Percentiles rank a stretch among this genome's conserved stretches.
phyloP scores from a whole-genome alignment of 305 asterid species.

The Fraxinus sp. region DNA sequence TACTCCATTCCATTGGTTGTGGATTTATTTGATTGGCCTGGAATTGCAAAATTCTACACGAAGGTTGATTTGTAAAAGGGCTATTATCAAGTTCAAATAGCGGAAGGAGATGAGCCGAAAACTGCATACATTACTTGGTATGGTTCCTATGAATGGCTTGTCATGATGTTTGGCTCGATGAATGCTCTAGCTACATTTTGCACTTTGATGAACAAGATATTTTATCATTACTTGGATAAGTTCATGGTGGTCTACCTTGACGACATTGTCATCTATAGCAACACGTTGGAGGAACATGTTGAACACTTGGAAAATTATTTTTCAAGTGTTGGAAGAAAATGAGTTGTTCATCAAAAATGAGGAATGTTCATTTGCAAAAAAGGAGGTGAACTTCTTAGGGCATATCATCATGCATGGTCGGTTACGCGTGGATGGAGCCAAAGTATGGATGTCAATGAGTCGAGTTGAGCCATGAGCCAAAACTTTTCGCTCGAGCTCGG shows the following conservation, averaged over 20 bases:
- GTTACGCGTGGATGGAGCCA: not conserved
- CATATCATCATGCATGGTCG: not conserved
- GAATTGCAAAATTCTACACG: not conserved
- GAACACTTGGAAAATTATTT: not conserved
- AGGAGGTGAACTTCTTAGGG: not conserved
- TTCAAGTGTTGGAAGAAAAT: not conserved
- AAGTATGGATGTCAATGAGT: no score
- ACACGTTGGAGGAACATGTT: not conserved
- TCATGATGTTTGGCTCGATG: not conserved
- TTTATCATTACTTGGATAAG: not conserved
- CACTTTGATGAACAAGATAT: not conserved
- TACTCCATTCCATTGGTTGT: not conserved
- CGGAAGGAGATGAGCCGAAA: not conserved
- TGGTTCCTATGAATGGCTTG: not conserved
- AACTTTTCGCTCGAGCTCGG: no score
- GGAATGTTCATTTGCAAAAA: not conserved
- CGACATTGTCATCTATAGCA: not conserved
- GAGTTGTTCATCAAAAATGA: not conserved
- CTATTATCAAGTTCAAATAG: not conserved
- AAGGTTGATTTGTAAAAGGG: not conserved
- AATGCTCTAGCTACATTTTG: not conserved
- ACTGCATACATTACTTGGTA: not conserved
- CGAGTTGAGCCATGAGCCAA: no score
- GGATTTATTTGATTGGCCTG: not conserved
- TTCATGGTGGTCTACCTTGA: not conserved